Evolutionary conservation across 345 rosid species (phyloP), one percentile per base, ranked within the genome.

Genomic region (Geranium brycei): DNA sequence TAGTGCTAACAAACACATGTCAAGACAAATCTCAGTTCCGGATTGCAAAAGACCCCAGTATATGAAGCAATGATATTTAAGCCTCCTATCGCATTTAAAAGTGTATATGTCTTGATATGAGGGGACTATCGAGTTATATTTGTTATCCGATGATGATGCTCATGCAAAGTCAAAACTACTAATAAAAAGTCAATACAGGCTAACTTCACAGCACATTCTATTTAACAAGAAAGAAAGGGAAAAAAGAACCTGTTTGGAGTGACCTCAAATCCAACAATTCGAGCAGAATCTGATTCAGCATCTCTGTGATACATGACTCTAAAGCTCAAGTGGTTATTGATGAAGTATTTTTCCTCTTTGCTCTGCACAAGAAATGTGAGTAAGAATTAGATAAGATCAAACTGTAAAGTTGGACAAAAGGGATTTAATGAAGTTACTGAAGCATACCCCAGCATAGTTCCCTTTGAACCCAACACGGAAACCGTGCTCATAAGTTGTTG

Each of bases 231-330:
- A 16, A 57, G 57, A 38, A 58, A 58, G 55, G 61, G 58, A 69
- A 63, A 68, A 31, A 7, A 17, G 57, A 35, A 92, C 98, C 98
- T 92, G 81, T 77, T 86, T 17, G 96, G 93, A 62, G 87, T 81
- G 75, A 92, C 96, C 77, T 92, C 98, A 81, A 92, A 92, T 40
- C 95, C 98, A 61, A 92, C 98, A 81, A 92, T 92, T 64, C 98
- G 72, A 61, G 97, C 93, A 74, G 95, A 77, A 60, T 86, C 98
- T 64, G 85, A 74, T 66, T 82, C 95, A 72, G 62, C 75, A 68
- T 89, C 98, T 83, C 76, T 83, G 79, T 92, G 98, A 72, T 79
- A 87, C 96, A 79, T 92, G 64, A 92, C 96, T 72, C 89, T 83
- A 71, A 89, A 92, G 79, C 96, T 89, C 81, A 92, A 78, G 78